These are phyloP conservation scores for Trichoderma asperellum DNA, from an alignment of 2,329 filamentous ascomycete genomes.

Conservation along the genomic window DNA sequence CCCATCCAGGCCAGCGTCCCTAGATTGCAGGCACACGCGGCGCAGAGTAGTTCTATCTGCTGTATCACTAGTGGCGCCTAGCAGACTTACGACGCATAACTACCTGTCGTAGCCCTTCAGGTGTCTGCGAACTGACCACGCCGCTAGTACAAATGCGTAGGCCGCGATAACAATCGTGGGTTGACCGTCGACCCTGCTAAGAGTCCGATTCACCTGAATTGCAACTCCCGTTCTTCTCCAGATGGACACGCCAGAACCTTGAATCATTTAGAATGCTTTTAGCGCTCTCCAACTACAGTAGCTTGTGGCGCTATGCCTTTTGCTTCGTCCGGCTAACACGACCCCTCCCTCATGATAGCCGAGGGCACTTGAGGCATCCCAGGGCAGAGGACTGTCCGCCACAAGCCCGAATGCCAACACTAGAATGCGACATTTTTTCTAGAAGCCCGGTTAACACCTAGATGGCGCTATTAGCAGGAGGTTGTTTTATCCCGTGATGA, in stretches of 20 bases:
- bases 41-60: neutral
- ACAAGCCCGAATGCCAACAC: neutral
- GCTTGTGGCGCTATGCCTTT: constrained; percentile 13
- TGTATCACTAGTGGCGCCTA: neutral
- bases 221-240: neutral
- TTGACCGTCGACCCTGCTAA: neutral
- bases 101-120: neutral
- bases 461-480: constrained; percentile 15
- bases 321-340: constrained; percentile 8
- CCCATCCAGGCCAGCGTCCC: neutral
- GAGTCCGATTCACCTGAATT: neutral
- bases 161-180: neutral
- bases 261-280: constrained; percentile 7
- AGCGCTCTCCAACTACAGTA: neutral
- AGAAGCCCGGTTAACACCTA: constrained; percentile 11
- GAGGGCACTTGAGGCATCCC: constrained; percentile 1
- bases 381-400: constrained; percentile 1
- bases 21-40: neutral
- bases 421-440: constrained; percentile 30
- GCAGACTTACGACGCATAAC: neutral
- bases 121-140: neutral
- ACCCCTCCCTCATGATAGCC: neutral
- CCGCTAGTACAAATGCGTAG: neutral
- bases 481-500: neutral
- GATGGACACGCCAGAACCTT: constrained; percentile 13